A percentile compares a stretch with the other conserved stretches of the same genome.
Conservation (phyloP, 768 basidiomycete genomes). For the Podaxis rugospora region DNA sequence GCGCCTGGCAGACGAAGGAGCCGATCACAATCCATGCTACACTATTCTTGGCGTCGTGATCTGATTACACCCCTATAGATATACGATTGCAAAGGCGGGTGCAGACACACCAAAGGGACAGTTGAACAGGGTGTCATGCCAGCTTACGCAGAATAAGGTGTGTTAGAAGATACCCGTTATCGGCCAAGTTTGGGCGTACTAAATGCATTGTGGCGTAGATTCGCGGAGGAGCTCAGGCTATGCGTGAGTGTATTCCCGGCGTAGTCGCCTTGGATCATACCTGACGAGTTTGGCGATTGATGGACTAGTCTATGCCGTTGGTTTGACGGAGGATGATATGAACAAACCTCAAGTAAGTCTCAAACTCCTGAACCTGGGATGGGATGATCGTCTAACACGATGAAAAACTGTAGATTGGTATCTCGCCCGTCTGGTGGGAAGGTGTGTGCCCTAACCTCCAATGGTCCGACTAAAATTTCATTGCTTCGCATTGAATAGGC, state of each 20-base stretch:
- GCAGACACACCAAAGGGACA: slow-evolving; percentile 22
- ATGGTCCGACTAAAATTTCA: background rate
- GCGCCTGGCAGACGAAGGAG: background rate
- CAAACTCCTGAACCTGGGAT: no score
- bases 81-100: slow-evolving; percentile 18
- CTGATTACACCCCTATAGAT: slow-evolving; percentile 33
- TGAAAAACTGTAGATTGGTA: slow-evolving; percentile 60
- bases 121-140: slow-evolving; percentile 72
- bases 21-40: background rate
- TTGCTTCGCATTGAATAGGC: slow-evolving; percentile 34
- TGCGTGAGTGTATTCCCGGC: slow-evolving; percentile 49
- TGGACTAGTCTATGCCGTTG: slow-evolving; percentile 70
- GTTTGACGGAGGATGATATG: slow-evolving; percentile 77
- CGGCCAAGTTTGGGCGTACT: background rate
- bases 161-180: background rate
- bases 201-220: slow-evolving; percentile 19
- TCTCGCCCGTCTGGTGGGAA: slow-evolving; percentile 92
- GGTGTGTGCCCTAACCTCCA: slow-evolving; percentile 35
- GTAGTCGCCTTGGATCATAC: background rate
- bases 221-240: slow-evolving; percentile 79
- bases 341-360: slow-evolving; percentile 68
- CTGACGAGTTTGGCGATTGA: background rate
- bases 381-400: slow-evolving; percentile 6
- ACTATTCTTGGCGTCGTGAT: background rate
- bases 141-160: slow-evolving; percentile 77